phyloP scores from a whole-genome alignment of 805 yeast species.

The Metschnikowia aberdeeniae region DNA sequence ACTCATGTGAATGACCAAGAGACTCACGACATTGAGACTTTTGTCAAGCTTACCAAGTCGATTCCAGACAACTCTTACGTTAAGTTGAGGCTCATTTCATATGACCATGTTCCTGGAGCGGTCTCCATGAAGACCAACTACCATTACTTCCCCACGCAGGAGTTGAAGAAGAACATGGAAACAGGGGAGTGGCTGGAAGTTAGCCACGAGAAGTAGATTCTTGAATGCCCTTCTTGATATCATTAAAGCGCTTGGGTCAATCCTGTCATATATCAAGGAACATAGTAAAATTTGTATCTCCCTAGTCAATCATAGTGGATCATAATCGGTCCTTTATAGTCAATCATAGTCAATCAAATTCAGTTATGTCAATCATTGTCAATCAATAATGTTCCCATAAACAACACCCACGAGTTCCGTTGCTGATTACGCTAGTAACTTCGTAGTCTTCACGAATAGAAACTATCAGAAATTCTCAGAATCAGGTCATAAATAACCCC shows the following conservation, averaged over 20 bases:
- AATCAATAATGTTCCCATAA: no score
- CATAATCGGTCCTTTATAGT: no score
- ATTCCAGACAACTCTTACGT: constrained; percentile 80
- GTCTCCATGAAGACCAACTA: constrained; percentile 80
- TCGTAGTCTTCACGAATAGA: no score
- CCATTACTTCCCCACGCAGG: constrained; percentile 80
- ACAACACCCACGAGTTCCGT: no score
- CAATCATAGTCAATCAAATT: no score
- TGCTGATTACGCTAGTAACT: no score
- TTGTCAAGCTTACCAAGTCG: constrained; percentile 58
- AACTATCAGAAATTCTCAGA: no score
- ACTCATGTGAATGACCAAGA: constrained; percentile 82
- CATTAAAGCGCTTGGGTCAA: no score
- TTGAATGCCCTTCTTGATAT: no score
- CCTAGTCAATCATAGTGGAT: no score
- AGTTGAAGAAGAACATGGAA: constrained; percentile 46
- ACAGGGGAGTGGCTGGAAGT: constrained; percentile 47
- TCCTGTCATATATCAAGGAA: not conserved
- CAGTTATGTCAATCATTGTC: no score
- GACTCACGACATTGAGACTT: constrained; percentile 66
- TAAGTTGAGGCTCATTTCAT: constrained; percentile 74
- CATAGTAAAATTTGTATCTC: not conserved
- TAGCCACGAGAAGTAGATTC: constrained; percentile 28
- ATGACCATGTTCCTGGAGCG: constrained; percentile 84
- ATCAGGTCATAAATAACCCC: no score